phyloP scores from a whole-genome alignment of 306 rosid species.

The Dalbergia cultrata region DNA sequence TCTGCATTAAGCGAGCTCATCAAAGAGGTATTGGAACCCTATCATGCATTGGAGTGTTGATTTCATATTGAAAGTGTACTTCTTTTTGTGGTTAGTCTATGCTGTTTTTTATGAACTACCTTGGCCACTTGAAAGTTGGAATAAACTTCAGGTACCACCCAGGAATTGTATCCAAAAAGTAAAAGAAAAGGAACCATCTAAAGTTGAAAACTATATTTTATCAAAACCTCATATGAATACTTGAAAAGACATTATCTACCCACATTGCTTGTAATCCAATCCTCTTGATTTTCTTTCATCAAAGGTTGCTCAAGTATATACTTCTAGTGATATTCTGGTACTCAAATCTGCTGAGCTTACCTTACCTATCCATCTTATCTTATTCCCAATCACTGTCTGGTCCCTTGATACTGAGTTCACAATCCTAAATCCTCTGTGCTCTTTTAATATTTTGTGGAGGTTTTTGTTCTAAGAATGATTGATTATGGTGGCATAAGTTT shows the following conservation, averaged over 20 bases:
- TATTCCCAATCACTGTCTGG: constrained; percentile 1
- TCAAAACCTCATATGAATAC: not conserved
- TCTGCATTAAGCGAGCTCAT: constrained; percentile 74
- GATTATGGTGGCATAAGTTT: not conserved
- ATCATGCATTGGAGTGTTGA: not conserved
- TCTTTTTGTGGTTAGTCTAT: constrained; percentile 1
- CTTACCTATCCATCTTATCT: not conserved
- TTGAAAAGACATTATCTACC: constrained; percentile 9
- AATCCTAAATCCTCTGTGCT: constrained; percentile 12
- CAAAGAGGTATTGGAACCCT: constrained; percentile 74
- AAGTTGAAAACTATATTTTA: not conserved
- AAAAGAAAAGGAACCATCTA: not conserved
- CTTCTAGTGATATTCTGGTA: constrained; percentile 22
- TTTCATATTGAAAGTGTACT: constrained; percentile 33
- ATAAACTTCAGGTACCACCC: constrained; percentile 1
- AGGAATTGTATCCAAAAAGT: not conserved
- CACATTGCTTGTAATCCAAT: not conserved
- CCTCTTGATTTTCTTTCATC: constrained; percentile 31
- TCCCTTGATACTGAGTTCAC: constrained; percentile 12
- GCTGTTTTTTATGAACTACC: constrained; percentile 20
- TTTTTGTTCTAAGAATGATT: not conserved
- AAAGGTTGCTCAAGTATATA: constrained; percentile 6
- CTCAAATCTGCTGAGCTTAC: constrained; percentile 10
- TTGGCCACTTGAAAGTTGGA: constrained; percentile 34
- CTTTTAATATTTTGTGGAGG: not conserved